A percentile compares a stretch with the other conserved stretches of the same genome.
phyloP scores from a whole-genome alignment of 768 basidiomycete genomes.

The Sarcodon aspratus region DNA sequence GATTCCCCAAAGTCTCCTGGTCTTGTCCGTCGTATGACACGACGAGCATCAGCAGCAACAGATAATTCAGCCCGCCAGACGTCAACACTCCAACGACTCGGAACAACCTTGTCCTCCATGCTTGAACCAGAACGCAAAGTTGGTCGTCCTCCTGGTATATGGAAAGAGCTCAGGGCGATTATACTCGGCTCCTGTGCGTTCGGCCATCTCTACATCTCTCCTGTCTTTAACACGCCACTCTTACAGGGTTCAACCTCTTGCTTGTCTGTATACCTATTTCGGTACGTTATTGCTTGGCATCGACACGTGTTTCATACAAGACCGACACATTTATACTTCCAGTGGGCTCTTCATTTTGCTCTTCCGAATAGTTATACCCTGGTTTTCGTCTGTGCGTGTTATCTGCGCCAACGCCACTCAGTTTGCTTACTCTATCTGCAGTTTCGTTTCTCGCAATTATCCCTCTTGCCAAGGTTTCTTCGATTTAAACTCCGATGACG shows the following conservation, averaged over 20 bases:
- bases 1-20: too few relatives aligned
- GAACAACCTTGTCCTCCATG: background rate
- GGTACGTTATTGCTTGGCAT: constrained; percentile 21
- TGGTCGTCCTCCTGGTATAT: constrained; percentile 31
- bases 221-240: background rate
- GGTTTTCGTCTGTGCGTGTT: constrained; percentile 58
- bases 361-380: constrained; percentile 39
- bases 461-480: constrained; percentile 63
- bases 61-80: background rate
- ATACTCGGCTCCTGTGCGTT: constrained; percentile 44
- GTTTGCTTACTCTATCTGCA: constrained; percentile 12
- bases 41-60: too few relatives aligned
- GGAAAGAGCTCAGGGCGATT: constrained; percentile 41
- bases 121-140: constrained; percentile 15
- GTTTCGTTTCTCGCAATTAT: constrained; percentile 77
- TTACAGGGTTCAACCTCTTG: constrained; percentile 57
- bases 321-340: background rate
- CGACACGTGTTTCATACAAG: background rate
- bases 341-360: constrained; percentile 70
- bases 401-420: background rate
- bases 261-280: constrained; percentile 65
- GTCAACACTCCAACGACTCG: background rate
- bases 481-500: background rate
- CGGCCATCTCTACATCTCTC: background rate
- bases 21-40: too few relatives aligned